These are phyloP conservation scores for Ophiostoma himal-ulmi DNA, from an alignment of 2,329 filamentous ascomycete species.

Conservation along the genomic window DNA sequence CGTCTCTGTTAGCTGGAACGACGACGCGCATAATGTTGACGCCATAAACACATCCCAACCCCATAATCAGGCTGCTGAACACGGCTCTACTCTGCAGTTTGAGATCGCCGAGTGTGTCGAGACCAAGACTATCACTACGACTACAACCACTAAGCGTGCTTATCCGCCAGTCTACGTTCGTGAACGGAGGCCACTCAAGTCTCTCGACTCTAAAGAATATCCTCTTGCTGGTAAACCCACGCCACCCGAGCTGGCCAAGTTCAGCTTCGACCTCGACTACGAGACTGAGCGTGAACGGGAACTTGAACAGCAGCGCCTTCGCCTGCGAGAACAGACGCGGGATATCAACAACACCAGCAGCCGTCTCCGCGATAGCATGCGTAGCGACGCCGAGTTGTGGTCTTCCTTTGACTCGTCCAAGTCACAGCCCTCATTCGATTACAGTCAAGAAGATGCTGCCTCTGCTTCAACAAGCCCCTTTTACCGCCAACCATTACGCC, in stretches of 20 bases:
- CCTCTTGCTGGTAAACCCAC: constrained; percentile 79
- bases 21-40: constrained; percentile 29
- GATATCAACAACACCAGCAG: constrained; percentile 32
- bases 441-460: constrained; percentile 21
- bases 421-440: constrained; percentile 16
- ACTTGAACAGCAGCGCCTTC: not conserved
- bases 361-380: not conserved
- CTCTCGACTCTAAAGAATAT: constrained; percentile 82
- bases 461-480: constrained; percentile 11
- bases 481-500: constrained; percentile 9
- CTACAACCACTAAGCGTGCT: constrained; percentile 77
- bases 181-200: constrained; percentile 61
- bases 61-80: constrained; percentile 17
- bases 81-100: constrained; percentile 42
- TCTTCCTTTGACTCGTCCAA: constrained; percentile 27
- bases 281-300: constrained; percentile 39
- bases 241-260: constrained; percentile 68
- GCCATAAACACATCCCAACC: not conserved
- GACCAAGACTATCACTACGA: constrained; percentile 76
- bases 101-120: constrained; percentile 60
- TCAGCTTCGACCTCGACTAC: constrained; percentile 64
- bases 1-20: constrained; percentile 35
- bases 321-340: not conserved
- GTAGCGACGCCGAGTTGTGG: constrained; percentile 24
- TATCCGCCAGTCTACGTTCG: constrained; percentile 81